Conservation (phyloP, 2,329 filamentous ascomycete species). For the Diplodia mutila region DNA sequence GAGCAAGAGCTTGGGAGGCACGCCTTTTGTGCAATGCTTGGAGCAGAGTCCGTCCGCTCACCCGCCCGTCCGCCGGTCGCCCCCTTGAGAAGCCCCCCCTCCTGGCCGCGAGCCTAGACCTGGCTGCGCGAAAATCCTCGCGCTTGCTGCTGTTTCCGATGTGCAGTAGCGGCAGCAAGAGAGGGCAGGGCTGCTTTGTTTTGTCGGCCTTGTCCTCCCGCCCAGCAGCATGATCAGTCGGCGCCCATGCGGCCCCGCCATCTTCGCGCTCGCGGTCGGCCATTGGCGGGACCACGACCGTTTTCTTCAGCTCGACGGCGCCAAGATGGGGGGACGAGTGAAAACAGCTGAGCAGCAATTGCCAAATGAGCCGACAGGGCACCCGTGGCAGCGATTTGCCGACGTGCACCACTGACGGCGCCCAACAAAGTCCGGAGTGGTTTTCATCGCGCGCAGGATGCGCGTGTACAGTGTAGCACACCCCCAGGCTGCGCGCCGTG, state of each 20-base stretch:
- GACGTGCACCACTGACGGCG: slow-evolving; percentile 8
- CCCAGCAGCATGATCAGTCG: slow-evolving; percentile 3
- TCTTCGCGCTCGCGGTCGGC: neutral
- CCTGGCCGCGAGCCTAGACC: slow-evolving; percentile 12
- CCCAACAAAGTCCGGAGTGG: slow-evolving; percentile 5
- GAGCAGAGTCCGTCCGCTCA: neutral
- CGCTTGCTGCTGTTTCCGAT: slow-evolving; percentile 20
- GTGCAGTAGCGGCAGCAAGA: slow-evolving; percentile 17
- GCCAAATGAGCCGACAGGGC: neutral
- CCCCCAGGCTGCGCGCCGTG: slow-evolving; percentile 16
- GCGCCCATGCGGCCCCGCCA: slow-evolving; percentile 11
- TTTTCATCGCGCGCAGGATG: neutral
- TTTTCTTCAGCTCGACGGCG: slow-evolving; percentile 15
- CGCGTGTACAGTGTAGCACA: slow-evolving; percentile 9
- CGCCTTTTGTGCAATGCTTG: slow-evolving; percentile 13
- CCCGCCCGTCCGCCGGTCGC: neutral
- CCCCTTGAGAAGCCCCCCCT: neutral
- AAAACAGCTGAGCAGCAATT: neutral
- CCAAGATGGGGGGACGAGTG: neutral
- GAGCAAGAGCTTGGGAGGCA: slow-evolving; percentile 16
- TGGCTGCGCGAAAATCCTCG: slow-evolving; percentile 17
- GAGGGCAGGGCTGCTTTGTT: slow-evolving; percentile 13
- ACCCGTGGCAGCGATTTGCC: slow-evolving; percentile 10
- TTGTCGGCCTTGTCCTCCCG: slow-evolving; percentile 17
- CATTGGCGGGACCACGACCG: slow-evolving; percentile 1